phyloP scores from a whole-genome alignment of 768 basidiomycete genomes.

The Suillus clintonianus region DNA sequence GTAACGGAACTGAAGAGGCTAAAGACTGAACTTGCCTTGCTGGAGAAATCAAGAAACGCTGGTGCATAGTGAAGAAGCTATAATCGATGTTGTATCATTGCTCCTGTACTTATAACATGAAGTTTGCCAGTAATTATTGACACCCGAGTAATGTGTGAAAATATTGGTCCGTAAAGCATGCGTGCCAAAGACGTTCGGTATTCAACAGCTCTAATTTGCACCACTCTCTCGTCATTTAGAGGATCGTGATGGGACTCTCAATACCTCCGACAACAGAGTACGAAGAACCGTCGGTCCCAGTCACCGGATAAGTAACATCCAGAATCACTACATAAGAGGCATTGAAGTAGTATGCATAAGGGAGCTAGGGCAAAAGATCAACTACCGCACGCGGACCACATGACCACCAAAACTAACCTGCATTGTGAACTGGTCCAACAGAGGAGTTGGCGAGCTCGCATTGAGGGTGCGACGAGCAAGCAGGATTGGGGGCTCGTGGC shows the following conservation, averaged over 20 bases:
- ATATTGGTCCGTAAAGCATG: neutral
- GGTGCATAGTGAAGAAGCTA: neutral
- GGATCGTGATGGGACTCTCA: conserved; percentile 11
- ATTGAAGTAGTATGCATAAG: conserved; percentile 23
- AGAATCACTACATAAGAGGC: conserved; percentile 24
- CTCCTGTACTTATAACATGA: neutral
- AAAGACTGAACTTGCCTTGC: conserved; percentile 52
- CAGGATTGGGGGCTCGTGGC: conserved; percentile 31
- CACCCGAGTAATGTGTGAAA: neutral
- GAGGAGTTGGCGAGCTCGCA: conserved; percentile 4
- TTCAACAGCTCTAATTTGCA: neutral
- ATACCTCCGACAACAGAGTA: conserved; percentile 26
- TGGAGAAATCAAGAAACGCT: conserved; percentile 11
- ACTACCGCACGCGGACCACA: neutral
- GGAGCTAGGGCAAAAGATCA: conserved; percentile 23
- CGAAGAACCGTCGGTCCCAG: conserved; percentile 18
- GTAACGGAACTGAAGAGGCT: conserved; percentile 66
- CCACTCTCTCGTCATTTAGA: neutral
- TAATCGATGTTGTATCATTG: neutral
- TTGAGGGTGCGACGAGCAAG: conserved; percentile 21
- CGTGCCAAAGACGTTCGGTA: neutral
- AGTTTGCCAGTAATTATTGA: neutral
- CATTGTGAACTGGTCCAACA: conserved; percentile 16
- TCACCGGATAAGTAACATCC: conserved; percentile 23
- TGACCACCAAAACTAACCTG: conserved; percentile 11